These are phyloP conservation scores for Oehlia diaphana DNA, from an alignment of 192 early-diverging fungal genomes.

Conservation along the genomic window DNA sequence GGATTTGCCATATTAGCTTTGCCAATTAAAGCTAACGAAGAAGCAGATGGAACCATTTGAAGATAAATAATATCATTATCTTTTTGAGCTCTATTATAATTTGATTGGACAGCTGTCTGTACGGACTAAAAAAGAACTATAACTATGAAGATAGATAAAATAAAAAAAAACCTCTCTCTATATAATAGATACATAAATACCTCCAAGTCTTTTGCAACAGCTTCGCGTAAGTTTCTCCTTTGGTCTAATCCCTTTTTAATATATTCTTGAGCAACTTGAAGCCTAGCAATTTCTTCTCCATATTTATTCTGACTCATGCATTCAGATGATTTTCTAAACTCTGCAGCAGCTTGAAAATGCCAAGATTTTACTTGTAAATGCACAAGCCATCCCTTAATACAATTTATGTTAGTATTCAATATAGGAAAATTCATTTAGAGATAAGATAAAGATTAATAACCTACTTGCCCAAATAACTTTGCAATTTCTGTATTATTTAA, in stretches of 20 bases:
- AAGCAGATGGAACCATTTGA: slow-evolving; percentile 67
- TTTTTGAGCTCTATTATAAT: slow-evolving; percentile 67
- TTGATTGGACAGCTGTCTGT: slow-evolving; percentile 47
- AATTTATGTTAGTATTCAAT: not conserved
- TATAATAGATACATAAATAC: not conserved
- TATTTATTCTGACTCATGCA: slow-evolving; percentile 72
- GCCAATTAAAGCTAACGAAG: slow-evolving; percentile 59
- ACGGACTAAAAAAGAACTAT: slow-evolving; percentile 34
- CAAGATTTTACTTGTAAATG: slow-evolving; percentile 74
- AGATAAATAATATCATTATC: slow-evolving; percentile 94
- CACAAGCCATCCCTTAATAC: slow-evolving; percentile 36
- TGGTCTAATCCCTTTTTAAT: slow-evolving; percentile 47
- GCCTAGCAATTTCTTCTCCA: slow-evolving; percentile 83
- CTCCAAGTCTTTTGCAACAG: slow-evolving; percentile 42
- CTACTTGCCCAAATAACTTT: slow-evolving; percentile 18
- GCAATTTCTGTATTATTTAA: slow-evolving; percentile 46
- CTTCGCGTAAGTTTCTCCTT: slow-evolving; percentile 38
- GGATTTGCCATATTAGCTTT: slow-evolving; percentile 76
- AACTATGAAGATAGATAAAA: not conserved
- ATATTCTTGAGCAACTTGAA: slow-evolving; percentile 55
- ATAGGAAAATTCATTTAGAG: not conserved
- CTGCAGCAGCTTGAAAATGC: slow-evolving; percentile 76
- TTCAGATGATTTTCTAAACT: slow-evolving; percentile 75
- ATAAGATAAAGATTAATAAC: not conserved
- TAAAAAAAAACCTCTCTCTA: not conserved